Conservation (phyloP, 2,329 filamentous ascomycete species). For the Simplicillium sp. region DNA sequence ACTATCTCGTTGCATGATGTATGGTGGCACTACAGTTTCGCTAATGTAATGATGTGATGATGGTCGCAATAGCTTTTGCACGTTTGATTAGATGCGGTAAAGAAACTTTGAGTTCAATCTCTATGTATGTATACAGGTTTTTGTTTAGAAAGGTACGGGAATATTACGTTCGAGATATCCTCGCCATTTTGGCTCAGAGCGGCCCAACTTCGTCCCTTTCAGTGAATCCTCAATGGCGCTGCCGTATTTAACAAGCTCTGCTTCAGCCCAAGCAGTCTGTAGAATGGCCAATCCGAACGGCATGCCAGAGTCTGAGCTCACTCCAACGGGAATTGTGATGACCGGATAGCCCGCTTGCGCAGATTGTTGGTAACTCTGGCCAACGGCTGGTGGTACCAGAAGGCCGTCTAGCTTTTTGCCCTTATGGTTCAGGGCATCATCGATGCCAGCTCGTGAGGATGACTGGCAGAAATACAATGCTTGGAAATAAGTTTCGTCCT, state of each 20-base stretch:
- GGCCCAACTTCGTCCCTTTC: constrained; percentile 31
- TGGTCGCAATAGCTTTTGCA: too few species aligned
- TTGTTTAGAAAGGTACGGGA: constrained; percentile 21
- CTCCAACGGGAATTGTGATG: constrained; percentile 57
- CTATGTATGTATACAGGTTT: neutral
- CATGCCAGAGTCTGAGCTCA: constrained; percentile 45
- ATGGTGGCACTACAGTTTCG: too few species aligned
- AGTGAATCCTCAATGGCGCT: constrained; percentile 52
- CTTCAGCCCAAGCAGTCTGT: constrained; percentile 49
- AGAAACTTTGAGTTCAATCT: too few species aligned
- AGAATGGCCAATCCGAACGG: constrained; percentile 49
- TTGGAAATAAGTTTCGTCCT: constrained; percentile 57
- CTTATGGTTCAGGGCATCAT: constrained; percentile 49
- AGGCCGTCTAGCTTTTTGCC: constrained; percentile 46
- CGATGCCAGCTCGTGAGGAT: constrained; percentile 57
- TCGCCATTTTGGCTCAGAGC: constrained; percentile 41
- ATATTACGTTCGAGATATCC: constrained; percentile 38
- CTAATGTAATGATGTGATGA: too few species aligned
- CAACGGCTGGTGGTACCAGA: constrained; percentile 59
- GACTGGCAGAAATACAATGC: constrained; percentile 53
- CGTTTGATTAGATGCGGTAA: too few species aligned
- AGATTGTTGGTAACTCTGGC: constrained; percentile 58
- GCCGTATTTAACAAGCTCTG: constrained; percentile 42
- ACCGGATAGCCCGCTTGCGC: constrained; percentile 70
- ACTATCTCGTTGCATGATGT: too few species aligned